phyloP scores from a whole-genome alignment of 2,329 filamentous ascomycete species.

The Colletotrichum phormii region DNA sequence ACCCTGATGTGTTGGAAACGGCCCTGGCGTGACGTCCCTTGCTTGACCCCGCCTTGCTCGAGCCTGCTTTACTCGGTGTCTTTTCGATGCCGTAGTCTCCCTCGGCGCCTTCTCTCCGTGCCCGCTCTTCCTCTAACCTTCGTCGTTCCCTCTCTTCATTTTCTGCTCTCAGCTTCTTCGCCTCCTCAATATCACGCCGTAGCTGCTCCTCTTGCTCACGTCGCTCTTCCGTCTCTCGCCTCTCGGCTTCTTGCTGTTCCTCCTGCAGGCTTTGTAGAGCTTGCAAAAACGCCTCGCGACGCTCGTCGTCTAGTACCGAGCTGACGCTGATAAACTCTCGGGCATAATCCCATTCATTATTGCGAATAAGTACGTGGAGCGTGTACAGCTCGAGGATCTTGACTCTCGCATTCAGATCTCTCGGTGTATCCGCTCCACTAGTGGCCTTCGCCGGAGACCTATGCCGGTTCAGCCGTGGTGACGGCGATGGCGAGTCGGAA shows the following conservation, averaged over 20 bases:
- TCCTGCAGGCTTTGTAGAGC: constrained; percentile 87
- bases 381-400: constrained; percentile 97
- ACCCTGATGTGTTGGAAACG: constrained; percentile 48
- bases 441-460: constrained; percentile 60
- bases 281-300: constrained; percentile 87
- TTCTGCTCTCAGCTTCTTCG: constrained; percentile 65
- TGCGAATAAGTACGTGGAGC: constrained; percentile 91
- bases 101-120: constrained; percentile 65
- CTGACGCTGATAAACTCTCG: constrained; percentile 89
- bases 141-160: constrained; percentile 67
- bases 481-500: constrained; percentile 54
- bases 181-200: constrained; percentile 67
- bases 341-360: constrained; percentile 96
- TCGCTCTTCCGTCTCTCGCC: constrained; percentile 70
- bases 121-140: constrained; percentile 65
- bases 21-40: constrained; percentile 46
- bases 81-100: constrained; percentile 77
- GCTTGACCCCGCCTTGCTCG: constrained; percentile 50
- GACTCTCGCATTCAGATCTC: constrained; percentile 84
- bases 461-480: constrained; percentile 50
- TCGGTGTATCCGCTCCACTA: constrained; percentile 82
- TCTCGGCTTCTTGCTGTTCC: constrained; percentile 80
- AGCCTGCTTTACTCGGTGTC: constrained; percentile 52
- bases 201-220: constrained; percentile 68
- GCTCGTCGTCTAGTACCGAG: constrained; percentile 90